phyloP scores from a whole-genome alignment of 2,329 filamentous ascomycete genomes.

The Aspergillus sp. region DNA sequence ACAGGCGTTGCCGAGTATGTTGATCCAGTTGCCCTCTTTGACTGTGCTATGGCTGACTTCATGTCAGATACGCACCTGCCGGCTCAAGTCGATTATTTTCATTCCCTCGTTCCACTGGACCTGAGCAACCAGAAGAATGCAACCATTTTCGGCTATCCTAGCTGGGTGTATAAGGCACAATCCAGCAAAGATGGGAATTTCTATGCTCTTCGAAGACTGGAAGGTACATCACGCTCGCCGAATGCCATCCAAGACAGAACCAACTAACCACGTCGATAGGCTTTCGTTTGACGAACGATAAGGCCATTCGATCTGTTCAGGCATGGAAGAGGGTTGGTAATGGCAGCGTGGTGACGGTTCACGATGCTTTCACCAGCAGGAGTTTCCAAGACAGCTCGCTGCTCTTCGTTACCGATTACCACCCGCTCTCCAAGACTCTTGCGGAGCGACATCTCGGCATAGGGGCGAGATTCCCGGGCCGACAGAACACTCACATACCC shows the following conservation, averaged over 20 bases:
- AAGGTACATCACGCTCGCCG: conserved; percentile 47
- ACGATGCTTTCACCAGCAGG: conserved; percentile 87
- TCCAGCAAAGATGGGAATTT: conserved; percentile 79
- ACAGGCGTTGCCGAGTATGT: conserved; percentile 70
- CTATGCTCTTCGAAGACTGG: conserved; percentile 79
- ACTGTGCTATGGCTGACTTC: conserved; percentile 7
- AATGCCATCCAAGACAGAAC: neutral
- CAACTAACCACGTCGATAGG: conserved; percentile 37
- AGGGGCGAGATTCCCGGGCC: conserved; percentile 32
- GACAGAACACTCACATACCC: conserved; percentile 44
- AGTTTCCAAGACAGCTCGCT: conserved; percentile 92
- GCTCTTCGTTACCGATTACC: conserved; percentile 88
- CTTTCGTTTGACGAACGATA: conserved; percentile 79
- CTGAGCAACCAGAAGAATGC: conserved; percentile 69
- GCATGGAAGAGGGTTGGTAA: conserved; percentile 82
- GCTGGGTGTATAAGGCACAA: conserved; percentile 91
- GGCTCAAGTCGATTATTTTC: conserved; percentile 70
- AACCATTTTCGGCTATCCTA: conserved; percentile 74
- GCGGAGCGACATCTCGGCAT: conserved; percentile 60
- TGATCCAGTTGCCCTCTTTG: neutral
- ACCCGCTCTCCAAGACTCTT: conserved; percentile 81
- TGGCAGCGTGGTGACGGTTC: conserved; percentile 71
- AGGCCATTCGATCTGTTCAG: conserved; percentile 75
- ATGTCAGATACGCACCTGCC: conserved; percentile 58
- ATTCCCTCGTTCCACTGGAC: conserved; percentile 84